These are phyloP conservation scores for Fusarium graminum DNA, from an alignment of 2,329 filamentous ascomycete species.

Conservation along the genomic window DNA sequence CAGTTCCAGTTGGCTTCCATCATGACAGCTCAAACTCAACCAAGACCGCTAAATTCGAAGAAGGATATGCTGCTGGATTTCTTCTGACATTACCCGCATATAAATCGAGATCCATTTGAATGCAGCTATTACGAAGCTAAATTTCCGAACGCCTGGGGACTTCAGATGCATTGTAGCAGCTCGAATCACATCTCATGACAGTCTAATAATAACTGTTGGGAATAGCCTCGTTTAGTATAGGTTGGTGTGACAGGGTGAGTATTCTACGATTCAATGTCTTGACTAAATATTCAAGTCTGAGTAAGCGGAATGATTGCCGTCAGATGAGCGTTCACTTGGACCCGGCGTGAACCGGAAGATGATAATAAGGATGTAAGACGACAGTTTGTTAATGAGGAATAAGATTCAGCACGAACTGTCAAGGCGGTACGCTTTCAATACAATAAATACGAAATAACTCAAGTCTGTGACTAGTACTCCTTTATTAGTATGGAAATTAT, in stretches of 20 bases:
- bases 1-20: not conserved
- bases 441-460: too few species aligned
- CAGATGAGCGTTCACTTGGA: constrained; percentile 30
- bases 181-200: not conserved
- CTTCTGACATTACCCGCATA: constrained; percentile 32
- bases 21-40: too few species aligned
- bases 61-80: not conserved
- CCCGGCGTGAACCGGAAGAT: constrained; percentile 36
- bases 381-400: not conserved
- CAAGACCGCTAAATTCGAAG: too few species aligned
- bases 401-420: constrained; percentile 5
- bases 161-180: not conserved
- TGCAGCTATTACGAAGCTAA: not conserved
- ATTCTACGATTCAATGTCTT: not conserved
- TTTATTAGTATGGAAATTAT: too few species aligned
- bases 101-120: not conserved
- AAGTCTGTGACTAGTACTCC: too few species aligned
- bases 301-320: constrained; percentile 18
- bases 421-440: not conserved
- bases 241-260: not conserved
- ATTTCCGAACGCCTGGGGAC: not conserved
- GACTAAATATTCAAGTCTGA: constrained; percentile 21
- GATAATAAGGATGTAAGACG: constrained; percentile 5
- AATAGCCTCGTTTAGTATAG: not conserved
- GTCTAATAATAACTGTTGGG: not conserved